phyloP scores from a whole-genome alignment of 495 filamentous ascomycete species.

The Rhypophila decipiens region DNA sequence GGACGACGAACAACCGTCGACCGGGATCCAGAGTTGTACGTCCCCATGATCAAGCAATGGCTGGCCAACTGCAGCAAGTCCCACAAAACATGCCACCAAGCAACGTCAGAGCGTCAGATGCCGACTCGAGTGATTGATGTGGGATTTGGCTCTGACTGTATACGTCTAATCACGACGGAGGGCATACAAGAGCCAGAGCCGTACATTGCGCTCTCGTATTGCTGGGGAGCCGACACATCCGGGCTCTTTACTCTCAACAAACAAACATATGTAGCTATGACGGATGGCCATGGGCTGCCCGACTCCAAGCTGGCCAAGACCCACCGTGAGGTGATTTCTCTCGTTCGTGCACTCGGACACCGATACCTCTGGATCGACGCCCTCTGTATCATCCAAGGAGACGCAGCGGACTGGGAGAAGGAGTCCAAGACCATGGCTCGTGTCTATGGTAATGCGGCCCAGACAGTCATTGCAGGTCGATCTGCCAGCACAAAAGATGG shows the following conservation, averaged over 20 bases:
- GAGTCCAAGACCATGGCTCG: not conserved
- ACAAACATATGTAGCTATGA: not conserved
- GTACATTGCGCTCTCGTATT: slow-evolving; percentile 8
- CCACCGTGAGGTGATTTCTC: slow-evolving; percentile 1
- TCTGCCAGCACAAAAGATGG: slow-evolving; percentile 6
- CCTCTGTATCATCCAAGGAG: slow-evolving; percentile 1
- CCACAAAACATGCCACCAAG: not conserved
- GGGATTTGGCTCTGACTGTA: not conserved
- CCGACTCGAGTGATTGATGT: slow-evolving; percentile 8
- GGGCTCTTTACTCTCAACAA: not conserved
- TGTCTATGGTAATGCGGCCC: not conserved
- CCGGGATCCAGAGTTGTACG: slow-evolving; percentile 5
- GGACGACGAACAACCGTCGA: slow-evolving; percentile 2
- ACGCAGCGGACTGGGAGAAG: not conserved
- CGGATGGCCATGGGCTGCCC: not conserved
- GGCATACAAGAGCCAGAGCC: slow-evolving; percentile 1
- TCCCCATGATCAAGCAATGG: slow-evolving; percentile 1
- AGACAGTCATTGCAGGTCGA: slow-evolving; percentile 6
- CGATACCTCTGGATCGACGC: slow-evolving; percentile 1
- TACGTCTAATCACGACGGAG: slow-evolving; percentile 1
- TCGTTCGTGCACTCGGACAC: not conserved
- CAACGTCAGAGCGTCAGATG: not conserved
- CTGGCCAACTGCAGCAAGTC: slow-evolving; percentile 1
- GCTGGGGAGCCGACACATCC: slow-evolving; percentile 5
- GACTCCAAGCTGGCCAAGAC: slow-evolving; percentile 1